Conservation (phyloP, 2,329 filamentous ascomycete species). For the Cordyceps javanica region DNA sequence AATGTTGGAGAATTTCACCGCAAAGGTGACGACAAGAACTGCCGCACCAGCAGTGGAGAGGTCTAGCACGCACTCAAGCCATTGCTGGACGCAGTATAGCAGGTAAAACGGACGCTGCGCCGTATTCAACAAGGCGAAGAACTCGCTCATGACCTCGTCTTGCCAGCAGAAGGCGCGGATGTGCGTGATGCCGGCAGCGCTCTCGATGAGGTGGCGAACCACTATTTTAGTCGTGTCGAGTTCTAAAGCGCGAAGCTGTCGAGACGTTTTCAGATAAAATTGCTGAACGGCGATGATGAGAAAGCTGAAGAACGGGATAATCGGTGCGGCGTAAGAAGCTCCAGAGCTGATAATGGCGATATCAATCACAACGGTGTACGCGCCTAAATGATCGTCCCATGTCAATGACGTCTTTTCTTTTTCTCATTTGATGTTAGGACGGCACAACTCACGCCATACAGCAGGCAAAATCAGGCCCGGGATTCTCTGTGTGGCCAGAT, state of each 20-base stretch:
- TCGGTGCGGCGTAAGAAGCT: conserved; percentile 24
- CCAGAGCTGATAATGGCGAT: conserved; percentile 17
- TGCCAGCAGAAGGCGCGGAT: conserved; percentile 51
- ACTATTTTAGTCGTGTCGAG: conserved; percentile 29
- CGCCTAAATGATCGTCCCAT: too few species aligned
- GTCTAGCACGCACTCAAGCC: conserved; percentile 44
- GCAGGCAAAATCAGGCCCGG: conserved; percentile 19
- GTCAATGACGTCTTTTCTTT: too few species aligned
- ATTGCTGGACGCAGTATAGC: conserved; percentile 47
- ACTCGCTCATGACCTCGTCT: conserved; percentile 33
- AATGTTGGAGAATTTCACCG: conserved; percentile 23
- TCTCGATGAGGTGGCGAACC: conserved; percentile 34
- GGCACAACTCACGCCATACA: neutral
- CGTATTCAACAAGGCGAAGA: conserved; percentile 39
- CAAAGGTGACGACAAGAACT: conserved; percentile 36
- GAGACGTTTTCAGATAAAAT: conserved; percentile 29
- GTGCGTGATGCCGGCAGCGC: conserved; percentile 37
- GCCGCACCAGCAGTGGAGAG: conserved; percentile 39
- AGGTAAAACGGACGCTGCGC: conserved; percentile 51
- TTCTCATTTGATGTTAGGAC: too few species aligned
- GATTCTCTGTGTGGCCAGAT: conserved; percentile 20
- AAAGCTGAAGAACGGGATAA: conserved; percentile 20
- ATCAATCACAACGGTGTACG: too few species aligned
- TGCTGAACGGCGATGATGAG: conserved; percentile 24
- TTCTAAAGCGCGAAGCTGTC: conserved; percentile 30